phyloP scores from a whole-genome alignment of 2,329 filamentous ascomycete genomes.

The Claviceps pazoutovae region DNA sequence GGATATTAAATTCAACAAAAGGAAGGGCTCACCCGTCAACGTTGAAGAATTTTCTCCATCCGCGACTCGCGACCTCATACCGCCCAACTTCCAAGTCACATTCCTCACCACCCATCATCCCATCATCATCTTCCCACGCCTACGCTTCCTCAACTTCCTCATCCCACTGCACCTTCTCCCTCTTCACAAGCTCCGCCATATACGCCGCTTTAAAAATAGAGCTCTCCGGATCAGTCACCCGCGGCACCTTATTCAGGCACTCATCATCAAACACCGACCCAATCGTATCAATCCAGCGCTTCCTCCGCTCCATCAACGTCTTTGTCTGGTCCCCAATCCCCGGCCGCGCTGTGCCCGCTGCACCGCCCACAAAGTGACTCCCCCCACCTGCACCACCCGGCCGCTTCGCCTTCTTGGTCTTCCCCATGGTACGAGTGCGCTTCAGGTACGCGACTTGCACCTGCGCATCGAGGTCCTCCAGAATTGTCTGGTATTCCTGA shows the following conservation, averaged over 20 bases:
- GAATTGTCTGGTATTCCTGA: conserved; percentile 93
- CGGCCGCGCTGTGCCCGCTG: conserved; percentile 50
- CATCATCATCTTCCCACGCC: neutral
- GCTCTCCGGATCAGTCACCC: conserved; percentile 46
- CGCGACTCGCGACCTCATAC: neutral
- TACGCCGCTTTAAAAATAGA: conserved; percentile 59
- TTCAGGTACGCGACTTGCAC: conserved; percentile 93
- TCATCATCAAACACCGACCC: conserved; percentile 82
- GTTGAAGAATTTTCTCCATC: no score
- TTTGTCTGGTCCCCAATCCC: conserved; percentile 85
- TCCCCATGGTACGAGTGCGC: conserved; percentile 83
- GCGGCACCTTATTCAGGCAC: conserved; percentile 57
- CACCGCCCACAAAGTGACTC: conserved; percentile 46
- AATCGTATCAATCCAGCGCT: conserved; percentile 82
- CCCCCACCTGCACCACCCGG: conserved; percentile 63
- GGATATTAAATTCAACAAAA: no score
- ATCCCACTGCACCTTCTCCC: conserved; percentile 69
- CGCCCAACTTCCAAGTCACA: neutral
- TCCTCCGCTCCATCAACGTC: conserved; percentile 80
- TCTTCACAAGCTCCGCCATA: conserved; percentile 62
- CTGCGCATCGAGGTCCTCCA: conserved; percentile 89
- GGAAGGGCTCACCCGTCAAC: no score
- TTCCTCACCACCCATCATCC: neutral
- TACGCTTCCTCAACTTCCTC: conserved; percentile 59
- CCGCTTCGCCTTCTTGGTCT: conserved; percentile 81